These are phyloP conservation scores for Plasmodium vinckei DNA, from an alignment of 169 alveolate species.

Conservation along the genomic window DNA sequence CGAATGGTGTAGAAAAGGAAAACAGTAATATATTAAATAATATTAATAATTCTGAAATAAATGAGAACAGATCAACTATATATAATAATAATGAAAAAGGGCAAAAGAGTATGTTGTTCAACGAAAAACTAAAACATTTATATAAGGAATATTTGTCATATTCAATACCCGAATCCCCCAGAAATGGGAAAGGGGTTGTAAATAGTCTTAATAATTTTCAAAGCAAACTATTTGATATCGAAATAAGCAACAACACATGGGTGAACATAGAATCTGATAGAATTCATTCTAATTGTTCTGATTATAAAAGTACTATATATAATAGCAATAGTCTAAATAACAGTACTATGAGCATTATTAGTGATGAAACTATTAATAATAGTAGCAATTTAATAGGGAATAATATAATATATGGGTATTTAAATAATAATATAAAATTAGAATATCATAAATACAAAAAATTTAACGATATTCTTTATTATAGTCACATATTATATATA, in stretches of 20 bases:
- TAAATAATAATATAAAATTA: constrained; percentile 14
- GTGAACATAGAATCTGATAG: no score
- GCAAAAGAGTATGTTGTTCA: not conserved
- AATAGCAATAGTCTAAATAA: no score
- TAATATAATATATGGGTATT: not conserved
- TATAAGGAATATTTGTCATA: constrained; percentile 8
- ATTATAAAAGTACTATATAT: no score
- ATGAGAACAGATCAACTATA: not conserved
- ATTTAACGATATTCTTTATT: constrained; percentile 15
- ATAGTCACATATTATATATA: constrained; percentile 43
- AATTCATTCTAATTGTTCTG: no score
- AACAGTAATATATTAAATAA: not conserved
- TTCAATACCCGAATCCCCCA: constrained; percentile 7
- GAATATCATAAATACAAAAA: constrained; percentile 49
- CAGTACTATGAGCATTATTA: no score
- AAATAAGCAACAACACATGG: no score
- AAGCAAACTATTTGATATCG: constrained; percentile 10
- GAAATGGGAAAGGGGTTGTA: constrained; percentile 45
- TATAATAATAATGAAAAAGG: not conserved
- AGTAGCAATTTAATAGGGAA: not conserved
- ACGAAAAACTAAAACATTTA: constrained; percentile 9
- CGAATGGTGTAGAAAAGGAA: not conserved
- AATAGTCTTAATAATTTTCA: constrained; percentile 33
- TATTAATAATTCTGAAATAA: not conserved
- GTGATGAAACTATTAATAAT: no score